phyloP scores from a whole-genome alignment of 495 filamentous ascomycete species.

The Penicillium subrubescens region DNA sequence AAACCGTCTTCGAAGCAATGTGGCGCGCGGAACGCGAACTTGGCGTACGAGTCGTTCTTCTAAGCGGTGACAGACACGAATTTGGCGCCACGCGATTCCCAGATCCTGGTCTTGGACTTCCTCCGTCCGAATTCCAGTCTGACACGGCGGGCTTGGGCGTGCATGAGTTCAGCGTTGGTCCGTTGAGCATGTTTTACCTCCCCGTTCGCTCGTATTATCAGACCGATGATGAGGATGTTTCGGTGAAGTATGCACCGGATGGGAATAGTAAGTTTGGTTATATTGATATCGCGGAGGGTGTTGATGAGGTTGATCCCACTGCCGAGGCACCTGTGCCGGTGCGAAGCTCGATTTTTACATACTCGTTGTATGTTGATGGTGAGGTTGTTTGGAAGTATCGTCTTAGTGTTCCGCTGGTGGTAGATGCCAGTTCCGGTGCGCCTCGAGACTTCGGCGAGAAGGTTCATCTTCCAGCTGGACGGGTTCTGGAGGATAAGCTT shows the following conservation, averaged over 20 bases:
- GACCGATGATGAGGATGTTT: slow-evolving; percentile 73
- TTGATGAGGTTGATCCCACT: slow-evolving; percentile 52
- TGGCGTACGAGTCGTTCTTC: slow-evolving; percentile 75
- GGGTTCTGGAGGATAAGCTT: slow-evolving; percentile 33
- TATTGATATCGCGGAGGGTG: slow-evolving; percentile 73
- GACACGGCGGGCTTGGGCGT: slow-evolving; percentile 55
- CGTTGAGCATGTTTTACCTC: slow-evolving; percentile 89
- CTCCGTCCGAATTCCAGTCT: slow-evolving; percentile 24
- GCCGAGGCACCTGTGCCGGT: slow-evolving; percentile 26
- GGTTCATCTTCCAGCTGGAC: slow-evolving; percentile 26
- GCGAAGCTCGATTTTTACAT: slow-evolving; percentile 63
- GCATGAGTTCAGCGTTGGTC: slow-evolving; percentile 86
- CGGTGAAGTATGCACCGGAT: slow-evolving; percentile 81
- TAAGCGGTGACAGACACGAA: slow-evolving; percentile 92
- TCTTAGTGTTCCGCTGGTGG: slow-evolving; percentile 39
- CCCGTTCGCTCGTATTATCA: slow-evolving; percentile 83
- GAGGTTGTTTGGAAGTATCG: slow-evolving; percentile 71
- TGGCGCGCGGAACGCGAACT: slow-evolving; percentile 74
- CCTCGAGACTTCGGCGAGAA: not conserved
- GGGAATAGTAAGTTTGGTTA: slow-evolving; percentile 92
- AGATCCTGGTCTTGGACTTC: slow-evolving; percentile 53
- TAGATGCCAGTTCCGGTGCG: not conserved
- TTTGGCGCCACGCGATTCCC: slow-evolving; percentile 91
- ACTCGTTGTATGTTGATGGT: slow-evolving; percentile 82
- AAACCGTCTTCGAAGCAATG: slow-evolving; percentile 81